Base-by-base conservation (phyloP, 225 moss, liverwort and hornwort genomes). In the Sphagnum tenellum region DNA sequence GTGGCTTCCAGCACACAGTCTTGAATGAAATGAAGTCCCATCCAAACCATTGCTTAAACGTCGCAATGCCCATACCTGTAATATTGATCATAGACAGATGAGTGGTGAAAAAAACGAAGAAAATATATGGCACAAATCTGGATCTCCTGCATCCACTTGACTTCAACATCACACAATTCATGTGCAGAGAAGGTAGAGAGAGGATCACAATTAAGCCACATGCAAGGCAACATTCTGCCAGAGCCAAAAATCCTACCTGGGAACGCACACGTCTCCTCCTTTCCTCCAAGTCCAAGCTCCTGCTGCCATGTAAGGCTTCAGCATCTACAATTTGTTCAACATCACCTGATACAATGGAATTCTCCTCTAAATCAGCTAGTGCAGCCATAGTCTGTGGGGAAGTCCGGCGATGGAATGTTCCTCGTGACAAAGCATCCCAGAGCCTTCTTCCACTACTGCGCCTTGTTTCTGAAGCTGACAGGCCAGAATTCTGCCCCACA, bases 391-490 rank as follows among this genome's bases (percentile, higher is more conserved):
- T 64, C 47, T 87, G 75, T 50, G 86, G 55, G 29, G 76, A 47
- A 2, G 86, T 79, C 29, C 94, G 87, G 5, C 94, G 87, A 80
- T 94, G 89, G 56, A 87, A 90, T 7, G 94, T 87, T 65, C 87
- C 94, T 77, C 94, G 77, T 46, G 91, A 91, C 59, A 94, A 54
- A 52, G 91, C 89, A 74, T 94, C 91, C 94, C 94, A 94, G 53
- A 94, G 64, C 71, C 94, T 83, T 73, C 94, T 85, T 66, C 94
- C 94, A 60, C 89, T 87, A 46, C 81, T 89, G 65, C 91, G 91
- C 60, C 94, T 77, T 67, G 80, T 78, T 75, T 94, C 94, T 46
- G 89, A 85, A 49, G 86, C 88, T 45, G 79, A 66, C 48, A 80
- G 55, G 47, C 83, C 85, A 61, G 77, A 78, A 52, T 59, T 70